Conservation (phyloP, 805 yeast genomes). For the Candida parachauliodes region DNA sequence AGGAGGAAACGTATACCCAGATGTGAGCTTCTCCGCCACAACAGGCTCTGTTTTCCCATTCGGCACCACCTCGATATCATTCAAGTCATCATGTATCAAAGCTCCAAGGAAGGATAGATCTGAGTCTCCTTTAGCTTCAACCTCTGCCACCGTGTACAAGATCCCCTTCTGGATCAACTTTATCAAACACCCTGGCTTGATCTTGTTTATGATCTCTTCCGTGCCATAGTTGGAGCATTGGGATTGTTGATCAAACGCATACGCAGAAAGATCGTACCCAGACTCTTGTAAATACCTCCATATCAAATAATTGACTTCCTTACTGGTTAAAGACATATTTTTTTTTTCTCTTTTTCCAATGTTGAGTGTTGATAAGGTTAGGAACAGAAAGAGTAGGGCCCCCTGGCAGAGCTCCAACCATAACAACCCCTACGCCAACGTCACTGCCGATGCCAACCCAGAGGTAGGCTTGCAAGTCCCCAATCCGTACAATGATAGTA, state of each 20-base stretch:
- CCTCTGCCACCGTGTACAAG: slow-evolving; percentile 68
- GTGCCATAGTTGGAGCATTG: slow-evolving; percentile 54
- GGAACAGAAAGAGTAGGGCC: slow-evolving; percentile 40
- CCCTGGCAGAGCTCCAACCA: slow-evolving; percentile 32
- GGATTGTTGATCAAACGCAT: slow-evolving; percentile 75
- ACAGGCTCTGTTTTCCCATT: slow-evolving; percentile 20
- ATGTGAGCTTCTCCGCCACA: slow-evolving; percentile 36
- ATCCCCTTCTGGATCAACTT: slow-evolving; percentile 83
- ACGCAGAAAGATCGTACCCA: slow-evolving; percentile 73
- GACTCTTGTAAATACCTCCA: slow-evolving; percentile 92
- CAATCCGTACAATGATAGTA: slow-evolving; percentile 10
- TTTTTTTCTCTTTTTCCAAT: slow-evolving; percentile 11
- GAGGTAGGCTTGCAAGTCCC: background rate
- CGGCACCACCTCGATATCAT: slow-evolving; percentile 10
- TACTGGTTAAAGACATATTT: slow-evolving; percentile 74
- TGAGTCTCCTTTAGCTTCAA: slow-evolving; percentile 28
- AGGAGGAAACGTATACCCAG: slow-evolving; percentile 36
- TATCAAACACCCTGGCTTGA: slow-evolving; percentile 81
- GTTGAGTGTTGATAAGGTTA: slow-evolving; percentile 26
- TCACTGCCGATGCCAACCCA: background rate
- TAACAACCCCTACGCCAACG: slow-evolving; percentile 13
- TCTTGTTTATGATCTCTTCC: slow-evolving; percentile 35
- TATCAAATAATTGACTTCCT: slow-evolving; percentile 81
- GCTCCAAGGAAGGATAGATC: slow-evolving; percentile 53
- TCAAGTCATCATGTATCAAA: slow-evolving; percentile 40